Conservation (phyloP, 257 asterid genomes). For the Solanum boliviense region DNA sequence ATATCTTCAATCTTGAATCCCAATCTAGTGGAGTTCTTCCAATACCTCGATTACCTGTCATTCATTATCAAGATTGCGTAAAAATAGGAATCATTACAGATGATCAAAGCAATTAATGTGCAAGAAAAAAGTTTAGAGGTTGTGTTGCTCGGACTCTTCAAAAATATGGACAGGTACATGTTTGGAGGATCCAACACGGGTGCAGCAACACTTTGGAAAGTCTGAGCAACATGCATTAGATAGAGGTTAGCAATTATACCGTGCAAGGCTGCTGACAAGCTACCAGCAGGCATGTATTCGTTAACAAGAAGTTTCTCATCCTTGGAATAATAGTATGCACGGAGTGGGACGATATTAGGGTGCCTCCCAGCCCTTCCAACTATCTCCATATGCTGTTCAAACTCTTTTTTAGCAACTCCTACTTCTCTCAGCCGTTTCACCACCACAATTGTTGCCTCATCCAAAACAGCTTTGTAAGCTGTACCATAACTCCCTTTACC, state of each 20-base stretch:
- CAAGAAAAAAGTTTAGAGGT: not conserved
- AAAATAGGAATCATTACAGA: not conserved
- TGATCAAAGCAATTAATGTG: not conserved
- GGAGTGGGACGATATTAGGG: conserved; percentile 48
- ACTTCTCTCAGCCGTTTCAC: conserved; percentile 80
- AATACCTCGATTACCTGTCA: conserved; percentile 42
- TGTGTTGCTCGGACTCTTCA: not conserved
- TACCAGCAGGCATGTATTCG: conserved; percentile 67
- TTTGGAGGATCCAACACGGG: not conserved
- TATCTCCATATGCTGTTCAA: conserved; percentile 82
- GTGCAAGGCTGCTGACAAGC: conserved; percentile 76
- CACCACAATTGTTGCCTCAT: conserved; percentile 65
- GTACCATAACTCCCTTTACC: conserved; percentile 92
- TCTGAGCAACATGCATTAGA: no score
- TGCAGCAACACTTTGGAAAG: not conserved
- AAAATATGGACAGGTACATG: not conserved
- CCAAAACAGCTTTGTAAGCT: conserved; percentile 75
- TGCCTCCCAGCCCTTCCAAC: conserved; percentile 44
- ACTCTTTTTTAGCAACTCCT: conserved; percentile 63
- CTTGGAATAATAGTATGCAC: conserved; percentile 83
- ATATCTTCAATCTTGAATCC: conserved; percentile 67
- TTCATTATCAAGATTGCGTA: not conserved
- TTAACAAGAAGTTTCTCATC: conserved; percentile 91
- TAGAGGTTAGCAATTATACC: conserved; percentile 26
- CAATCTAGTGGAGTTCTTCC: conserved; percentile 55